These are phyloP conservation scores for Chenopodium formosanum DNA, from an alignment of 148 eudicot genomes.

Conservation along the genomic window DNA sequence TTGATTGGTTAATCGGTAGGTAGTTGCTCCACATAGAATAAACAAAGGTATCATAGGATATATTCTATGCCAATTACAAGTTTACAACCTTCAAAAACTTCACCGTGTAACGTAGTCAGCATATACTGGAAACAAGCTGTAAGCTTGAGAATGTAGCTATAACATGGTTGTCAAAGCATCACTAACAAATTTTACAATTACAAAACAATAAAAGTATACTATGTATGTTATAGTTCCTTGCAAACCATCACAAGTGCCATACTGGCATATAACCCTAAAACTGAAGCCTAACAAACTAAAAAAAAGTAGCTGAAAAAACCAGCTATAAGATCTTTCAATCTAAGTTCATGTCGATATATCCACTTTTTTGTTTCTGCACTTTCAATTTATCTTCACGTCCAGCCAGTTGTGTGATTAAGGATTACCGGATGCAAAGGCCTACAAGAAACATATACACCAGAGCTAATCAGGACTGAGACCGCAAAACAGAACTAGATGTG, in stretches of 20 bases:
- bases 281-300: constrained; percentile 14
- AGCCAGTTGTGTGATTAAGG: not conserved
- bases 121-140: not conserved
- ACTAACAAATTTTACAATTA: constrained; percentile 2
- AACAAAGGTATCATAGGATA: too few species aligned
- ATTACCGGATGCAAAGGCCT: constrained; percentile 9
- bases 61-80: not conserved
- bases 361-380: not conserved
- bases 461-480: not conserved
- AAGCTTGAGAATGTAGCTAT: not conserved
- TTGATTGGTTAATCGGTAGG: too few species aligned
- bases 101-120: not conserved
- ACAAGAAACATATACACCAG: not conserved
- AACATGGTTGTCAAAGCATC: not conserved
- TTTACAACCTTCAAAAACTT: not conserved
- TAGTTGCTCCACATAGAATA: too few species aligned
- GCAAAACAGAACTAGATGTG: not conserved
- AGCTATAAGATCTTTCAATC: constrained; percentile 11
- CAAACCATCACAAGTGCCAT: constrained; percentile 17
- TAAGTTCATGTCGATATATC: constrained; percentile 9
- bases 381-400: not conserved
- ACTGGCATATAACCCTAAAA: constrained; percentile 14
- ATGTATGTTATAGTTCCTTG: constrained; percentile 10
- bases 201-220: not conserved
- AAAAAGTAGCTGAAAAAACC: constrained; percentile 4